Evolutionary conservation across 371 early-diverging fungal species (phyloP).

Genomic region (Saksenaea vasiformis): DNA sequence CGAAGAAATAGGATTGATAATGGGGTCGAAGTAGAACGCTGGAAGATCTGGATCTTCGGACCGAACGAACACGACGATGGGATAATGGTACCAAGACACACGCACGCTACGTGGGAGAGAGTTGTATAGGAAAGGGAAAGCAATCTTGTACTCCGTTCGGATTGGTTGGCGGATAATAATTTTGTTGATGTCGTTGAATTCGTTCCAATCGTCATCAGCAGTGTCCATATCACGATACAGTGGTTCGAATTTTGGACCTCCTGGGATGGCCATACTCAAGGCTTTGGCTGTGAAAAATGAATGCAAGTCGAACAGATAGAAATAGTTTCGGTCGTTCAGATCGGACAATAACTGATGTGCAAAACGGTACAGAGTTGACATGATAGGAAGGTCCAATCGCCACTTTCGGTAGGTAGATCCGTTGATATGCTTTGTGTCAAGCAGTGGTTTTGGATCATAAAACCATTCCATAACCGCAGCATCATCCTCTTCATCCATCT

Average conservation of each 20-base stretch:
- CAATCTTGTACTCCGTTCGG: slow-evolving; percentile 98
- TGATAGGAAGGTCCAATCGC: slow-evolving; percentile 90
- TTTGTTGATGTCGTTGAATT: slow-evolving; percentile 99
- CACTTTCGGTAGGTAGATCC: slow-evolving; percentile 92
- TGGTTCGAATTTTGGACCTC: slow-evolving; percentile 98
- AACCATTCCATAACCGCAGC: slow-evolving; percentile 94
- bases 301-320: slow-evolving; percentile 93
- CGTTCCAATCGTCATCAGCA: slow-evolving; percentile 99
- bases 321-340: slow-evolving; percentile 93
- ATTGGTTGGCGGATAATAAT: slow-evolving; percentile 97
- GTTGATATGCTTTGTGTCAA: slow-evolving; percentile 84
- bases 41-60: slow-evolving; percentile 96
- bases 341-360: slow-evolving; percentile 94
- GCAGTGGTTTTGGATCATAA: slow-evolving; percentile 94
- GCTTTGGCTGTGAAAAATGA: slow-evolving; percentile 97
- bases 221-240: slow-evolving; percentile 93
- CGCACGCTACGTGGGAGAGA: slow-evolving; percentile 92
- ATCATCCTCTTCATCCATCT: slow-evolving; percentile 96
- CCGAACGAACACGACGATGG: slow-evolving; percentile 85
- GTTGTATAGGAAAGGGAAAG: slow-evolving; percentile 98
- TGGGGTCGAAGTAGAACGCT: slow-evolving; percentile 96
- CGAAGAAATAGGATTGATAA: slow-evolving; percentile 94
- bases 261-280: slow-evolving; percentile 98
- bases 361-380: slow-evolving; percentile 93
- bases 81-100: slow-evolving; percentile 93